These are phyloP conservation scores for Agrostemma githago DNA, from an alignment of 148 eudicot species.

Conservation along the genomic window DNA sequence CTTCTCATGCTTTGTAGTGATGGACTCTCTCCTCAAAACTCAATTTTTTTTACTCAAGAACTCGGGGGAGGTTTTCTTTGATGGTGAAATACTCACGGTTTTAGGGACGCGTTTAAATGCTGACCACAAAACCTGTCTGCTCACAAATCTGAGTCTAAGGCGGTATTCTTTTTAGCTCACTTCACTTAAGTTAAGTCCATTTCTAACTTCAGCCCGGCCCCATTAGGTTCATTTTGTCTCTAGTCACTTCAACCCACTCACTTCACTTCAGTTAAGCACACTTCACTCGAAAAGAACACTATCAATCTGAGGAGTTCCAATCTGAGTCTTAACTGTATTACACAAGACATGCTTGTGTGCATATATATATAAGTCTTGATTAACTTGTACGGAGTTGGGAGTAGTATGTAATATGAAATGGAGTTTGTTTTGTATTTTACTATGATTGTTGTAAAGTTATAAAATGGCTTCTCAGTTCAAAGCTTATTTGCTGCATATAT, in stretches of 20 bases:
- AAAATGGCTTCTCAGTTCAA: background rate
- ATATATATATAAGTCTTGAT: background rate
- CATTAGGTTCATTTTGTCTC: no score
- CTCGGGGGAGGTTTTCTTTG: background rate
- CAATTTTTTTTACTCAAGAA: background rate
- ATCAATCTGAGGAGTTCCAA: no score
- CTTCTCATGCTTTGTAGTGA: background rate
- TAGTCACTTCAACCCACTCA: no score
- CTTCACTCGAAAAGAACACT: no score
- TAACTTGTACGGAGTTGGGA: background rate
- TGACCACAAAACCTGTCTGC: background rate
- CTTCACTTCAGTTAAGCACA: no score
- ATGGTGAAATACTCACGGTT: background rate
- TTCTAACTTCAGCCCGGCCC: no score
- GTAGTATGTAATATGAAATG: background rate
- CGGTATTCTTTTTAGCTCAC: no score
- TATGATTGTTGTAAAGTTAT: background rate
- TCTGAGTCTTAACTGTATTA: background rate
- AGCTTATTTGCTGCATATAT: slow-evolving; percentile 2
- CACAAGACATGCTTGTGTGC: background rate
- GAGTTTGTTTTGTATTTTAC: background rate
- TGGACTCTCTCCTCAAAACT: background rate
- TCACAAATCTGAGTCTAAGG: background rate
- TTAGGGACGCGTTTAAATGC: background rate
- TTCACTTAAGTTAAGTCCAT: no score